Base-by-base conservation (phyloP, 208 protist species). In the Leishmania aethiopica region DNA sequence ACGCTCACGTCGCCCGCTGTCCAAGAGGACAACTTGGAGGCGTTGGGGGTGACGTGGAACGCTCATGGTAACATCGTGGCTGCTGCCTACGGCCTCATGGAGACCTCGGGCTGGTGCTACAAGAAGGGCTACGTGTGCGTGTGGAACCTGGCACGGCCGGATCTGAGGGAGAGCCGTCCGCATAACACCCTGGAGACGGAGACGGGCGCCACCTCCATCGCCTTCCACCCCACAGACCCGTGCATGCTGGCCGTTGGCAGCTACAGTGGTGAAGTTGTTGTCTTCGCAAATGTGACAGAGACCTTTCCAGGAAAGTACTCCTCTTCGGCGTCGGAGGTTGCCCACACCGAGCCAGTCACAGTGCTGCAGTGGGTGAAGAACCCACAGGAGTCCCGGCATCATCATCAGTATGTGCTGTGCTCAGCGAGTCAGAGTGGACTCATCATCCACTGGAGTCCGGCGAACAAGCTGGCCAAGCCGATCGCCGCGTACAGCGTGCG, bases 91-190 rank as follows among this genome's bases (percentile, higher is more conserved):
- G 95, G 95, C 57, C 89, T 92, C 55, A 79, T 96, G 62, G 95
- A 98, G 84, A 92, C 88, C 0, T 93, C 90, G 7, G 95, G 95
- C 4, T 98, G 95, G 95, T 98, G 95, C 86, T 88, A 95, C 78
- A 89, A 80, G 77, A 89, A 84, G 40, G 95, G 96, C 40, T 91
- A 93, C 75, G 93, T 98, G 6, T 88, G 93, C 71, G 75, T 96
- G 2, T 98, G 94, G 95, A 97, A 97, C 77, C 77, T 98, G 11
- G 71, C 81, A 6, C 85, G 92, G 13, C 88, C 84, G 3, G 94
- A 97, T 64, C 45, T 96, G 1, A 86, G 92, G 64, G 81, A 86
- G 69, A 86, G 85, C 64, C 75, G 72, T 15, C 95, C 95, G 37
- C 92, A 97, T 81, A 91, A 94, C 85, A 95, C 89, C 0, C 72